Conservation (phyloP, 257 asterid species). For the Solanum clarkiae region DNA sequence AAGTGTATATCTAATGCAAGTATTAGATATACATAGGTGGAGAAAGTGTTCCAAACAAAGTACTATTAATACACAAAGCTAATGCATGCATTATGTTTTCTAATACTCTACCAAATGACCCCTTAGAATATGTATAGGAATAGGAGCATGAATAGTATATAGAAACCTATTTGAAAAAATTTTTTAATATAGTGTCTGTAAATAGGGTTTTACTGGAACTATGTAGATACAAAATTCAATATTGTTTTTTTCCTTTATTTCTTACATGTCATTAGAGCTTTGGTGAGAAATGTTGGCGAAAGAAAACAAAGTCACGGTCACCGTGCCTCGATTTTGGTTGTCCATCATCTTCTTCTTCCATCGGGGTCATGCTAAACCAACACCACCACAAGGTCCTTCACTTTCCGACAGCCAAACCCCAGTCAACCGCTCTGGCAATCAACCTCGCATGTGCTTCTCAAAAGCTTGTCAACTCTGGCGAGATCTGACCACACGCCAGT, state of each 20-base stretch:
- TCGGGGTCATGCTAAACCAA: neutral
- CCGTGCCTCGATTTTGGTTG: neutral
- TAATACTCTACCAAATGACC: too few species aligned
- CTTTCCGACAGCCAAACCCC: neutral
- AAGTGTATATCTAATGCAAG: too few species aligned
- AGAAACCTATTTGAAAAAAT: neutral
- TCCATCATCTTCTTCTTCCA: neutral
- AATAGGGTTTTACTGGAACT: neutral
- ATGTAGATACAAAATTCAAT: neutral
- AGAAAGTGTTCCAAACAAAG: too few species aligned
- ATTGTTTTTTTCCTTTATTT: neutral
- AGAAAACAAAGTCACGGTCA: neutral
- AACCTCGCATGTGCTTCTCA: neutral
- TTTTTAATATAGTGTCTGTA: neutral
- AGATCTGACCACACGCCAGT: neutral
- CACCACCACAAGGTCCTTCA: neutral
- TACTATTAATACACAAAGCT: too few species aligned
- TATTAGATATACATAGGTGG: too few species aligned
- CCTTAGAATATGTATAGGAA: neutral
- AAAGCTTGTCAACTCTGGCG: neutral
- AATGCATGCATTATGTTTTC: too few species aligned
- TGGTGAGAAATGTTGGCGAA: neutral
- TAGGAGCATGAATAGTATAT: neutral
- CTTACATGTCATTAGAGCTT: neutral
- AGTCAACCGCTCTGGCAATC: neutral